These are phyloP conservation scores for Incumbomyces lentus DNA, from an alignment of 2,329 filamentous ascomycete genomes.

Conservation along the genomic window DNA sequence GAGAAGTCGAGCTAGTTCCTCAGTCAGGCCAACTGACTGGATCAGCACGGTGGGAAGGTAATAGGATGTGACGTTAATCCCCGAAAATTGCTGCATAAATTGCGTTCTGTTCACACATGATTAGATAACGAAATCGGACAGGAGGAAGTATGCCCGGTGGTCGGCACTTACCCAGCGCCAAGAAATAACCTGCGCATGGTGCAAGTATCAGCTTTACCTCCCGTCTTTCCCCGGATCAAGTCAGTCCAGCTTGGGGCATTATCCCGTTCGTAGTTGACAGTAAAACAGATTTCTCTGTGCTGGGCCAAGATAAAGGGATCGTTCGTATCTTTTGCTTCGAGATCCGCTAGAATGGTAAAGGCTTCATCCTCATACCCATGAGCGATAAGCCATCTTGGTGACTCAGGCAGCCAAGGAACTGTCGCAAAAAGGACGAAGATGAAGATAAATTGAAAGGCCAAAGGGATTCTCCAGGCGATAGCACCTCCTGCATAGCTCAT, in stretches of 20 bases:
- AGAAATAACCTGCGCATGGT: constrained; percentile 43
- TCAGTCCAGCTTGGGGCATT: constrained; percentile 42
- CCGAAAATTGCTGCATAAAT: constrained; percentile 40
- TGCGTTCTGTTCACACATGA: constrained; percentile 31
- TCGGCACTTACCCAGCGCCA: constrained; percentile 30
- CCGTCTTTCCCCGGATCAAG: constrained; percentile 38
- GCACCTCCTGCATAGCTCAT: constrained; percentile 36
- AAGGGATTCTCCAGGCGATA: constrained; percentile 36
- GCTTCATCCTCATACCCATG: constrained; percentile 37
- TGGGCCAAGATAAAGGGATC: constrained; percentile 38
- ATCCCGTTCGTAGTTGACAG: constrained; percentile 39
- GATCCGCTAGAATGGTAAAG: constrained; percentile 38
- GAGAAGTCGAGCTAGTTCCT: constrained; percentile 44
- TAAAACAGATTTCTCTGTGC: constrained; percentile 38
- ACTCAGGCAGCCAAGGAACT: constrained; percentile 39
- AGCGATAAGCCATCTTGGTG: constrained; percentile 37
- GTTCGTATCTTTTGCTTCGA: constrained; percentile 35
- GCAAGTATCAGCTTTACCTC: constrained; percentile 35
- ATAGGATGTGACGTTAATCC: constrained; percentile 30
- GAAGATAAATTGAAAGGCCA: constrained; percentile 43
- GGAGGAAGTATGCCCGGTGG: too few relatives aligned
- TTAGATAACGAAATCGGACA: too few relatives aligned
- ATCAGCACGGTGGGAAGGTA: constrained; percentile 52
- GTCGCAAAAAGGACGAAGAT: constrained; percentile 37
- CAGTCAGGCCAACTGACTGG: constrained; percentile 43